phyloP scores from a whole-genome alignment of 805 yeast species.

The Grigorovia humatica region DNA sequence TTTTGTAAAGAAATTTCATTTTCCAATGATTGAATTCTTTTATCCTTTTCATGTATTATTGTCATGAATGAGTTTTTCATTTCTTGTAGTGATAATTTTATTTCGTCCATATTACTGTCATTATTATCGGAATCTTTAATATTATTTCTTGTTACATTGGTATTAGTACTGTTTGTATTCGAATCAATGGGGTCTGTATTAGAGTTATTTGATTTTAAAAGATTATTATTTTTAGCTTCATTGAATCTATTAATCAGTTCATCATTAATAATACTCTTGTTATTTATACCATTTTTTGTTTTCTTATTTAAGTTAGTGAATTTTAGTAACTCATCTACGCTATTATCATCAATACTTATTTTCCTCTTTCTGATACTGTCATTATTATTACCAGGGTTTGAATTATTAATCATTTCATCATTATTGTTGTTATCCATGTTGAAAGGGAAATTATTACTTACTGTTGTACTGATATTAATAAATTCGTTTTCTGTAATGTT shows the following conservation, averaged over 20 bases:
- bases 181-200: not conserved
- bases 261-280: not conserved
- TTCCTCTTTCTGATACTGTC: conserved; percentile 14
- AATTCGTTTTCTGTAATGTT: conserved; percentile 4
- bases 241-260: not conserved
- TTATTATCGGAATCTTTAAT: not conserved
- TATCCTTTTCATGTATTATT: conserved; percentile 15
- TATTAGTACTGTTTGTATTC: not conserved
- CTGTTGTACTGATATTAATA: conserved; percentile 4
- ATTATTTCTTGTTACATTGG: not conserved
- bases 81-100: conserved; percentile 3
- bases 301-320: conserved; percentile 17
- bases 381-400: conserved; percentile 1
- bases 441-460: conserved; percentile 6
- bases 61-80: conserved; percentile 7
- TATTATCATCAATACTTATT: conserved; percentile 20
- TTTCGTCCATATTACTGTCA: not conserved
- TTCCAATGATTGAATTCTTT: conserved; percentile 12
- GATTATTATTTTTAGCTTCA: not conserved
- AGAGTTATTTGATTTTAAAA: no score
- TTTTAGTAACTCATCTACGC: conserved; percentile 24
- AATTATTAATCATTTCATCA: no score
- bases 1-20: conserved; percentile 15
- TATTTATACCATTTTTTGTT: conserved; percentile 5
- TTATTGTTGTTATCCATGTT: conserved; percentile 4